These are phyloP conservation scores for Protomyces inouyei DNA, from an alignment of 1,139 yeast species.

Conservation along the genomic window DNA sequence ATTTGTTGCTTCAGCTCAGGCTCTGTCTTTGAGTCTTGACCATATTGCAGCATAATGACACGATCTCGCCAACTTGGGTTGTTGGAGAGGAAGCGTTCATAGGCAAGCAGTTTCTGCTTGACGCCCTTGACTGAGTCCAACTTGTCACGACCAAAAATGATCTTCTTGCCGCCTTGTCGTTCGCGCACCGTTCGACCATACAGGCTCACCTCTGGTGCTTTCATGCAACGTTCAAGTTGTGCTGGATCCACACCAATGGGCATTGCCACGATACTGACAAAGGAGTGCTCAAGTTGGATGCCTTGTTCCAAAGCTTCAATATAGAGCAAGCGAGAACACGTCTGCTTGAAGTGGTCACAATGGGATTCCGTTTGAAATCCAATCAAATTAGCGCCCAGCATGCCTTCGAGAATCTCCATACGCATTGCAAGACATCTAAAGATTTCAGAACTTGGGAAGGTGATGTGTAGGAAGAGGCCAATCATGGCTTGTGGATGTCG, in stretches of 20 bases:
- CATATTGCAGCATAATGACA: constrained; percentile 77
- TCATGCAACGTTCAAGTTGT: constrained; percentile 48
- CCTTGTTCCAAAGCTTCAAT: constrained; percentile 78
- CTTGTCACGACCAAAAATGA: constrained; percentile 85
- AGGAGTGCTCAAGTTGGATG: constrained; percentile 61
- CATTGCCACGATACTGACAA: constrained; percentile 60
- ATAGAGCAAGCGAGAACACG: constrained; percentile 74
- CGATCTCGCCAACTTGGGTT: constrained; percentile 68
- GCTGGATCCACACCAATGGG: constrained; percentile 88
- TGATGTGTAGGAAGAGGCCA: constrained; percentile 86
- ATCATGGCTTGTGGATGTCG: constrained; percentile 76
- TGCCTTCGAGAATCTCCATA: constrained; percentile 67
- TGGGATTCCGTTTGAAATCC: constrained; percentile 91
- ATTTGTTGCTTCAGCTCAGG: constrained; percentile 60
- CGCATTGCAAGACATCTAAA: constrained; percentile 92
- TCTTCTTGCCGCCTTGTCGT: constrained; percentile 64
- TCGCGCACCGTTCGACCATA: constrained; percentile 73
- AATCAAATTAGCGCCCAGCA: constrained; percentile 82
- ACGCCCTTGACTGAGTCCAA: constrained; percentile 83
- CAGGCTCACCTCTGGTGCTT: constrained; percentile 52
- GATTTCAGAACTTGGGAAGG: constrained; percentile 94
- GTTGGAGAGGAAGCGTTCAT: constrained; percentile 64
- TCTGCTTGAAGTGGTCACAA: constrained; percentile 87
- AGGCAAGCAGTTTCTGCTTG: constrained; percentile 79
- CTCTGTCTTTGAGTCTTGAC: constrained; percentile 52